These are phyloP conservation scores for Candida andamanensis DNA, from an alignment of 805 yeast genomes.

Conservation along the genomic window DNA sequence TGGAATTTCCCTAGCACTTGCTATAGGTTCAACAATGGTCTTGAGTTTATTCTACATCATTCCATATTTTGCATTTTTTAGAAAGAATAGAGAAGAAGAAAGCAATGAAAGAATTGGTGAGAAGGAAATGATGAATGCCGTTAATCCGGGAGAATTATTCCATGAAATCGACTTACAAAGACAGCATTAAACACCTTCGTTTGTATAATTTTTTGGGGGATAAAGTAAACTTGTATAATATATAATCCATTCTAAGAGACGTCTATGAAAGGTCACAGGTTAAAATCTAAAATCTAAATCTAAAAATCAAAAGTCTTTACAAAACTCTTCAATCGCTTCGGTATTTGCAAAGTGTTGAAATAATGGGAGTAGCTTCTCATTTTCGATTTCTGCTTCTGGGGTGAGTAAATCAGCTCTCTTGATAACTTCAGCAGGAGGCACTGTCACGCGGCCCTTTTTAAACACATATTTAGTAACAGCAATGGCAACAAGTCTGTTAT, in stretches of 20 bases:
- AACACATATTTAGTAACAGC: conserved; percentile 77
- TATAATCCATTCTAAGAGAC: no score
- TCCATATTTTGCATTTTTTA: conserved; percentile 34
- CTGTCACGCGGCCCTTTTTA: conserved; percentile 71
- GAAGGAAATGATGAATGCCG: conserved; percentile 40
- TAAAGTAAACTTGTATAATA: not conserved
- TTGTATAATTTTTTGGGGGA: not conserved
- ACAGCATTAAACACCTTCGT: conserved; percentile 12
- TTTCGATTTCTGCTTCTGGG: conserved; percentile 11
- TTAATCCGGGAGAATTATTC: conserved; percentile 38
- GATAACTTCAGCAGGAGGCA: conserved; percentile 59
- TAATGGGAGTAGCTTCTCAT: conserved; percentile 7
- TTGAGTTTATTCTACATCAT: conserved; percentile 37
- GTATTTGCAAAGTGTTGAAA: conserved; percentile 8
- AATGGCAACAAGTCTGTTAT: conserved; percentile 39
- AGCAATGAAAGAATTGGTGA: conserved; percentile 33
- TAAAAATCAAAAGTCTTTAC: conserved; percentile 3
- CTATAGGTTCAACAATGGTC: conserved; percentile 37
- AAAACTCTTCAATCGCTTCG: conserved; percentile 8
- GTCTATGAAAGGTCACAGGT: not conserved
- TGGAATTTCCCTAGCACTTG: conserved; percentile 43
- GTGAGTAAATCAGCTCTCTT: conserved; percentile 13
- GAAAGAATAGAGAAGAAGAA: conserved; percentile 19
- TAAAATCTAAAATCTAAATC: not conserved
- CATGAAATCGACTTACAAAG: conserved; percentile 43